Base-by-base conservation (phyloP, 495 filamentous ascomycete genomes). In the Hypoxylon fragiforme region DNA sequence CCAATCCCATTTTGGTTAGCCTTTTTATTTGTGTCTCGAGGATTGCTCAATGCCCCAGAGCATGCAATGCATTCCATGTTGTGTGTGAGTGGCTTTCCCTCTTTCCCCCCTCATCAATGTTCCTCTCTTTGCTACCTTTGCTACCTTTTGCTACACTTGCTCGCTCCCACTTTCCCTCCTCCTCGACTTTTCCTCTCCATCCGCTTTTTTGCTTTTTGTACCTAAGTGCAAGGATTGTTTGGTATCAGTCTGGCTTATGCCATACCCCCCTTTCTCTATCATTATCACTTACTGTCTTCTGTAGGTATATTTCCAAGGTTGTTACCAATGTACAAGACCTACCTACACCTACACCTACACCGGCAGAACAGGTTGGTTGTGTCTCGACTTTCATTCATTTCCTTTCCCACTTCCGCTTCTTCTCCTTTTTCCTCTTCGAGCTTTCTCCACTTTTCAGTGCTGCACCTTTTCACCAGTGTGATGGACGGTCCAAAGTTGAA, bases 321-420 rank as follows among this genome's bases (percentile, higher is more conserved):
- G n/a, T n/a, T n/a, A n/a, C n/a, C n/a, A n/a, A n/a, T n/a, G n/a
- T n/a, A n/a, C n/a, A n/a, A n/a, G n/a, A n/a, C n/a, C n/a, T n/a
- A n/a, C n/a, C n/a, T n/a, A n/a, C n/a, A 28, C 9, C 4, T 28
- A 4, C 9, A 28, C 24, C 24, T 4, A 50, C 53, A 56, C 48
- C 47, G 38, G 50, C 49, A 54, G 50, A 50, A 54, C 32, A 50
- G 26, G 24, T 28, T 28, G 24, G 24, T 9, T 68, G 65, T 64
- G 64, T 61, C 57, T 57, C 46, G 46, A 58, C 42, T 35, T 54
- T 49, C 55, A 64, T 63, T 56, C 58, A 60, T 60, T 60, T 61
- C 57, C 46, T 32, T 14, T 64, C 62, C 62, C 63, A 65, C 70
- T 63, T 67, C 58, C 52, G 47, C 54, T 58, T 37, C 42, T 37